Conservation (phyloP, 306 rosid species). For the Nissolia schottii region DNA sequence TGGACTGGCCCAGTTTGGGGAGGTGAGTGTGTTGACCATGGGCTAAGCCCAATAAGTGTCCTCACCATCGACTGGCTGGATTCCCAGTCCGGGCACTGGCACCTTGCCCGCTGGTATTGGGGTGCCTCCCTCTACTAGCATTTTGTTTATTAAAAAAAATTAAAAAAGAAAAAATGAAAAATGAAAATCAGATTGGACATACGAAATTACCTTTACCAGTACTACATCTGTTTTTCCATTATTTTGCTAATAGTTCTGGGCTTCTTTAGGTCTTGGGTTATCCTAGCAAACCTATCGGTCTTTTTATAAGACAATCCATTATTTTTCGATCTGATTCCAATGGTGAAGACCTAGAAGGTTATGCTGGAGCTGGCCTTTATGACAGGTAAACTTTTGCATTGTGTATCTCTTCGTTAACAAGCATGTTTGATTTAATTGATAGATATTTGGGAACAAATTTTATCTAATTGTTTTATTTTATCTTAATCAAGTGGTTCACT, state of each 20-base stretch:
- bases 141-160: too few relatives aligned
- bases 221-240: slow-evolving; percentile 12
- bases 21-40: neutral
- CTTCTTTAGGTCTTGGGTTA: slow-evolving; percentile 78
- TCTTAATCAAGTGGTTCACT: neutral
- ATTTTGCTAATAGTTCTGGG: slow-evolving; percentile 20
- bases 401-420: neutral
- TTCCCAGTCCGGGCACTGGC: neutral
- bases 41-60: neutral
- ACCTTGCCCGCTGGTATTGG: neutral
- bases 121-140: neutral
- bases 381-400: slow-evolving; percentile 64
- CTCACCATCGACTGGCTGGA: neutral
- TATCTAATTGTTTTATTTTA: neutral
- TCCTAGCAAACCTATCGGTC: slow-evolving; percentile 95
- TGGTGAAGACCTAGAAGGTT: slow-evolving; percentile 98
- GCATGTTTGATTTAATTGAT: neutral
- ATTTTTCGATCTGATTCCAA: slow-evolving; percentile 98
- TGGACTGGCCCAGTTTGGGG: too few relatives aligned
- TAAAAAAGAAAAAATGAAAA: too few relatives aligned
- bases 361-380: slow-evolving; percentile 99
- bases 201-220: neutral
- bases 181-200: neutral
- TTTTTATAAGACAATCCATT: slow-evolving; percentile 68
- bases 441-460: neutral